Evolutionary conservation across 805 yeast genomes (phyloP), one percentile per base, ranked within the genome.

Genomic region (Candida incommunis): DNA sequence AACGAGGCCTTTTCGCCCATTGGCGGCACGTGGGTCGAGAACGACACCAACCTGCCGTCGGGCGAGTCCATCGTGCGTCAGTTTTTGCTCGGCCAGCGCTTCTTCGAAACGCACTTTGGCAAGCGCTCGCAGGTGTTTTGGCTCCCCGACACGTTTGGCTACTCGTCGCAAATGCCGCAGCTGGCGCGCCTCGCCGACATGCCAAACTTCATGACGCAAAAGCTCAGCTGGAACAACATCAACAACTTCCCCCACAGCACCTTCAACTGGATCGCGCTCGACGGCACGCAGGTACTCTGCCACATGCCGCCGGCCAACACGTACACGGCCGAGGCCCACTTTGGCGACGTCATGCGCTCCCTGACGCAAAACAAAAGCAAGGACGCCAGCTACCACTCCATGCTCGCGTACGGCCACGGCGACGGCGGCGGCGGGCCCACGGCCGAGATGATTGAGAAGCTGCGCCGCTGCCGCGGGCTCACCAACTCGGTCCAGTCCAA

Each of bases 401-500:
- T 90, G 54, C 66, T 92, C 57, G 67, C 87, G 40, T 92, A 75
- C 55, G 98, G 98, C 34, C 80, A 82, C 55, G 98, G 98, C 56
- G 98, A 90, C 60, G 98, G 98, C 54, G 98, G 98, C 50, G 98
- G 98, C 51, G 98, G 98, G 4, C 97, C 98, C 41, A 80, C 85
- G 3, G 82, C 83, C 34, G 95, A 84, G 57, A 88, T 87, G 95
- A 56, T 90, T 50, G 97, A 92, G 59, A 88, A 86, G 60, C 70
- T 90, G 57, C 77, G 97, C 58, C 78, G 97, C 54, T 80, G 90
- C 60, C 74, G 97, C 57, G 96, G 96, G 15, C 62, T 88, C 48
- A 74, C 87, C 20, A 82, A 90, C 56, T 80, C 80, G 3, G 80
- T 80, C 13, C 94, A 90, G 2, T 45, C 45, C 15, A 70, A 73